These are phyloP conservation scores for Lentinula lateritia DNA, from an alignment of 768 basidiomycete genomes.

Conservation along the genomic window DNA sequence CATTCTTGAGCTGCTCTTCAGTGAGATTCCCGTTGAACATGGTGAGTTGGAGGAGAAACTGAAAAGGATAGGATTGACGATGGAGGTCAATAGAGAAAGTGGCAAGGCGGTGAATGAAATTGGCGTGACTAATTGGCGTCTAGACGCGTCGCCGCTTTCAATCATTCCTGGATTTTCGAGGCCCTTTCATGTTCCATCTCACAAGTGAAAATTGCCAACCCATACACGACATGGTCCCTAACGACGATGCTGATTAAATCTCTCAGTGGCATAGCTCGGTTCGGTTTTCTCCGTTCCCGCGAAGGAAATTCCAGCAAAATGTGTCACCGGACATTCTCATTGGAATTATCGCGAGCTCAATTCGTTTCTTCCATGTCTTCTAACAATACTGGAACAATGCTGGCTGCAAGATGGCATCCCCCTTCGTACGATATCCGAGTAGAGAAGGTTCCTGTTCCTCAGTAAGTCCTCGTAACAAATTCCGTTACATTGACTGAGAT, in stretches of 20 bases:
- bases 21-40: conserved; percentile 13
- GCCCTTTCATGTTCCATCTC: neutral
- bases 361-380: neutral
- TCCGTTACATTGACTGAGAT: neutral
- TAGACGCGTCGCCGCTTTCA: neutral
- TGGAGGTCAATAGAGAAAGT: neutral
- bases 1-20: conserved; percentile 44
- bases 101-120: neutral
- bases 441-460: conserved; percentile 54
- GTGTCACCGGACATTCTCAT: neutral
- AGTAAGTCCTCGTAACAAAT: conserved; percentile 21
- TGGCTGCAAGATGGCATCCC: conserved; percentile 58
- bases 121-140: conserved; percentile 2
- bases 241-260: neutral
- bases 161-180: neutral
- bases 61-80: neutral
- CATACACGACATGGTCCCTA: neutral
- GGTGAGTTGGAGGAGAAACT: neutral
- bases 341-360: neutral
- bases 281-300: too few relatives aligned
- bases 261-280: neutral
- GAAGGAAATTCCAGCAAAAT: neutral
- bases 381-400: neutral
- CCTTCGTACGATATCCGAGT: conserved; percentile 67
- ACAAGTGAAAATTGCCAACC: neutral